These are phyloP conservation scores for Aspergillus texensis DNA, from an alignment of 2,329 filamentous ascomycete genomes.

Conservation along the genomic window DNA sequence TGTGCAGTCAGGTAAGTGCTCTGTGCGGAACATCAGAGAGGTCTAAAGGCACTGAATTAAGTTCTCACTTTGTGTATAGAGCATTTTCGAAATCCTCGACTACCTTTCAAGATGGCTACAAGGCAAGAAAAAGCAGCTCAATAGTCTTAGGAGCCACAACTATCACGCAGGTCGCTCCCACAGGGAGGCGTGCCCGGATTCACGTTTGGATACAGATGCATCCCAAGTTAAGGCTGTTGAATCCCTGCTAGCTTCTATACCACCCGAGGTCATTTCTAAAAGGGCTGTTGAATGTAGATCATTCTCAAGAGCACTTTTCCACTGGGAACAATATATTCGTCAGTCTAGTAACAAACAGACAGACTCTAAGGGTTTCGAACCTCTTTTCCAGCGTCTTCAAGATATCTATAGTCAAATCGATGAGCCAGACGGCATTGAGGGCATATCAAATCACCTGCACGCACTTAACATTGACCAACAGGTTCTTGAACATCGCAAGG, in stretches of 20 bases:
- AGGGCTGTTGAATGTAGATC: conserved; percentile 93
- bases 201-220: conserved; percentile 35
- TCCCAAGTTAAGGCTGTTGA: conserved; percentile 67
- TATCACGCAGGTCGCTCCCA: conserved; percentile 32
- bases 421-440: conserved; percentile 94
- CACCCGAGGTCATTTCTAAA: conserved; percentile 73
- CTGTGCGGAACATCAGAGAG: not conserved
- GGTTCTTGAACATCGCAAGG: conserved; percentile 87
- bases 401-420: conserved; percentile 97
- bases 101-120: conserved; percentile 91
- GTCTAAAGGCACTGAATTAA: not conserved
- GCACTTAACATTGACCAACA: conserved; percentile 92
- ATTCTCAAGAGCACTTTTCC: conserved; percentile 87
- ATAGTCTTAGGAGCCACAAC: conserved; percentile 30
- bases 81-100: conserved; percentile 86
- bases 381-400: conserved; percentile 77
- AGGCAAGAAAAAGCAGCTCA: conserved; percentile 64
- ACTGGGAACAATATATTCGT: conserved; percentile 89
- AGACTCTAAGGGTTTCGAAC: conserved; percentile 53
- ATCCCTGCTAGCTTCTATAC: conserved; percentile 68
- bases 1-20: conserved; percentile 77
- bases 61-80: conserved; percentile 51
- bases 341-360: conserved; percentile 56
- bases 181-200: conserved; percentile 31
- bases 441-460: conserved; percentile 84